Base-by-base conservation (phyloP, 2,329 filamentous ascomycete species). In the Ceratocystis papillata region DNA sequence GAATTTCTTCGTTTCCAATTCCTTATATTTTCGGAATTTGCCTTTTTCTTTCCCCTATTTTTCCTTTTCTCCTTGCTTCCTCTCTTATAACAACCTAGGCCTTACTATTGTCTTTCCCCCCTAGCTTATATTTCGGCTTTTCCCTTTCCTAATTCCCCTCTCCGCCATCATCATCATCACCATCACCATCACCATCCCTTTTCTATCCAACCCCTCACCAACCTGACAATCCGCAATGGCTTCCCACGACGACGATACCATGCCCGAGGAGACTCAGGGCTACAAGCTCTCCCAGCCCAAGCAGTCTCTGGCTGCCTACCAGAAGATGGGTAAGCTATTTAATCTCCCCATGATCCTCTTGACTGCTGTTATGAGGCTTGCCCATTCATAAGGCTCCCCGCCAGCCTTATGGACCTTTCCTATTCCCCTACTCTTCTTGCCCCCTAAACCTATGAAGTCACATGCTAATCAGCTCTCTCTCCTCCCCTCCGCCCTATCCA, bases 251-350 rank as follows among this genome's bases (percentile, higher is more conserved):
- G 90, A 96, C 69, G 93, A 97, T 73, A 85, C 93, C 71, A 81
- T 88, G 77, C 87, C 90, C 70, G 89, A 94, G 80, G 83, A 87
- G 79, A 96, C 92, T 71, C 87, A 92, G 79, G 93, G 93, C 75
- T 97, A 96, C 87, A 96, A 95, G 85, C 88, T 96, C 75, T 92
- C 90, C 71, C 90, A 96, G 84, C 83, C 83, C 69, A 96, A 96
- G 87, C 96, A 97, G 84, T 95, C 90, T 72, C 83, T 99, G 74
- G 89, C 93, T 70, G 89, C 96, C 77, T 96, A 96, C 79, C 83
- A 93, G 74, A 82, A 96, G 76, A 88, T 99, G 79, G 94, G 91
- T 96, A 81, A 74, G 89, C 81, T 28, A 67, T 48, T 41, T 41
- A 4, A 61, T 61, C 45, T 10, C 37, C 46, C 41, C 44, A n/a